These are phyloP conservation scores for Agaricus sinodeliciosus DNA, from an alignment of 768 basidiomycete genomes.

Conservation along the genomic window DNA sequence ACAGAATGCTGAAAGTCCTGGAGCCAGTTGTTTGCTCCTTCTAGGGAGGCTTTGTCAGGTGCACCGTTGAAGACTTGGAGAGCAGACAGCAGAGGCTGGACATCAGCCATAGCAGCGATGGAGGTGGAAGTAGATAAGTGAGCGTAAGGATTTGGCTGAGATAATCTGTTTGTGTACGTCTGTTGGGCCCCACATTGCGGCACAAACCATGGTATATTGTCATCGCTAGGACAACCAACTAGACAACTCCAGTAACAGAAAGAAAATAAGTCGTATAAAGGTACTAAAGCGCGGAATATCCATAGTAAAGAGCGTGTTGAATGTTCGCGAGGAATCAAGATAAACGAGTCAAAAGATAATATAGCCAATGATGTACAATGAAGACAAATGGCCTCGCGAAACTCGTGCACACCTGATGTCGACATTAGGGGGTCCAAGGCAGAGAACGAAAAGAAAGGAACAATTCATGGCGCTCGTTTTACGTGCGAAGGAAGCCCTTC, in stretches of 20 bases:
- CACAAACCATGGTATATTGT: constrained; percentile 39
- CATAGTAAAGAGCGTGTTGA: constrained; percentile 50
- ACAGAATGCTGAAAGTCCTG: constrained; percentile 99
- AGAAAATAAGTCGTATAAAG: constrained; percentile 27
- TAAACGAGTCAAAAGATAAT: constrained; percentile 30
- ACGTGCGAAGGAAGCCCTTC: constrained; percentile 74
- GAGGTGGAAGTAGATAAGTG: constrained; percentile 15
- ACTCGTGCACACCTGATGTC: constrained; percentile 22
- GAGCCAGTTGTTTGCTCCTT: constrained; percentile 90
- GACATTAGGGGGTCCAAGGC: constrained; percentile 19
- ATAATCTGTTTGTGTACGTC: constrained; percentile 11
- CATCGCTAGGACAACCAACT: constrained; percentile 28
- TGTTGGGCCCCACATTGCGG: constrained; percentile 10
- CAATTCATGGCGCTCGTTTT: constrained; percentile 25
- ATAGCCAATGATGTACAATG: constrained; percentile 34
- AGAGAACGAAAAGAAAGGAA: constrained; percentile 19
- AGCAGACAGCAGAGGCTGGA: constrained; percentile 69
- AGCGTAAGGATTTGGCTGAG: constrained; percentile 9
- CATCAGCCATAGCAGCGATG: constrained; percentile 47
- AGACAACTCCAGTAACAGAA: constrained; percentile 37
- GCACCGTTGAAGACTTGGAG: constrained; percentile 74
- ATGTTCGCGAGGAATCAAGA: constrained; percentile 49
- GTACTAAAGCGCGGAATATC: constrained; percentile 48
- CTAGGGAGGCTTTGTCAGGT: constrained; percentile 78
- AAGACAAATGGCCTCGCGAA: constrained; percentile 21